Evolutionary conservation across 2,329 filamentous ascomycete genomes (phyloP).

Genomic region (Clarireedia homoeocarpa): DNA sequence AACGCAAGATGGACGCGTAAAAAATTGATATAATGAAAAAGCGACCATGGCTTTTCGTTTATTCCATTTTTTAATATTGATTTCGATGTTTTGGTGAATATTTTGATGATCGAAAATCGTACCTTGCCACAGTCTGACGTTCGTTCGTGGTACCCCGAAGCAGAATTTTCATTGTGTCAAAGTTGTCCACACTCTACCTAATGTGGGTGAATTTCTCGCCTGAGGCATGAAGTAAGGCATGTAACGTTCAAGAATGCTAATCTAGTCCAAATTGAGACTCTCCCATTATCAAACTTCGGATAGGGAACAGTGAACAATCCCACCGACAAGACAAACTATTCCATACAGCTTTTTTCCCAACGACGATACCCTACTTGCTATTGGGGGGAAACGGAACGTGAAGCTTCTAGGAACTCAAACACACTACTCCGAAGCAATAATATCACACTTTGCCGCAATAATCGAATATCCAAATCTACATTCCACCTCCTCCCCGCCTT

Average conservation of each 20-base stretch:
- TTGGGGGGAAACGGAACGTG: not conserved
- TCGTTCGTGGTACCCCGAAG: constrained; percentile 7
- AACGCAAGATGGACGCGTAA: constrained; percentile 18
- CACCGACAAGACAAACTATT: not conserved
- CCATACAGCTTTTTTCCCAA: not conserved
- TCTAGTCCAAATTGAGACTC: constrained; percentile 1
- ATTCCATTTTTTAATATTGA: constrained; percentile 15
- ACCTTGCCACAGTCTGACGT: constrained; percentile 8
- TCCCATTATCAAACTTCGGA: constrained; percentile 4
- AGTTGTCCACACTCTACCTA: constrained; percentile 9
- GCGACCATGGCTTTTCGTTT: constrained; percentile 23
- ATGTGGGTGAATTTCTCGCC: constrained; percentile 2
- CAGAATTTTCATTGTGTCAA: constrained; percentile 9
- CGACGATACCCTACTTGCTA: not conserved
- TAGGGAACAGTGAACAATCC: not conserved
- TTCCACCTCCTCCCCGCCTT: not conserved
- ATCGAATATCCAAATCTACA: not conserved
- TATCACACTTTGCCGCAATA: not conserved
- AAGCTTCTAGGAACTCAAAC: not conserved
- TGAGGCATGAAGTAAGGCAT: not conserved
- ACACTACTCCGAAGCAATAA: not conserved
- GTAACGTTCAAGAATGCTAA: not conserved
- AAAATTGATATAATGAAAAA: constrained; percentile 19
- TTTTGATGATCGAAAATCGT: constrained; percentile 22
- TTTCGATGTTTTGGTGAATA: constrained; percentile 16